These are phyloP conservation scores for Vitis cinerea DNA, from an alignment of 164 flowering plant genomes.

Conservation along the genomic window DNA sequence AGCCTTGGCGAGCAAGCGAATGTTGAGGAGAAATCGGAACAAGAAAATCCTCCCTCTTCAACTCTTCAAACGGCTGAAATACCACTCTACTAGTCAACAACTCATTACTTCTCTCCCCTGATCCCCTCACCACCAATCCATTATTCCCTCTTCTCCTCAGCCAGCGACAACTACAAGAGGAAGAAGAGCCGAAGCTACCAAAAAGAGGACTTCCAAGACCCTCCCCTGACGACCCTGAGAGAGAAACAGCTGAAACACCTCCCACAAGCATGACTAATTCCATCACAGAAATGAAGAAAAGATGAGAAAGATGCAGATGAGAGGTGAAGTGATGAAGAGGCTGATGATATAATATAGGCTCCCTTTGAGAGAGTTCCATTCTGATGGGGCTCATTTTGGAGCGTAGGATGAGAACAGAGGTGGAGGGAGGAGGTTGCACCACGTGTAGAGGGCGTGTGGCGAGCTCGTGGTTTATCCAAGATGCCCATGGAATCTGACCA, in stretches of 20 bases:
- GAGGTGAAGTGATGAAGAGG: neutral
- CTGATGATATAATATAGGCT: neutral
- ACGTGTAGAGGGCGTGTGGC: constrained; percentile 29
- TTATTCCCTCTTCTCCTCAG: neutral
- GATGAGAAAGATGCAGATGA: neutral
- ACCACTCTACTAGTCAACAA: constrained; percentile 18
- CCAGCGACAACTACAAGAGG: neutral
- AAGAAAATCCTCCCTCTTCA: constrained; percentile 22
- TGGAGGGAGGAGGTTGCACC: constrained; percentile 10
- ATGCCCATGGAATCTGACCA: constrained; percentile 3
- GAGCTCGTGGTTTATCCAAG: constrained; percentile 21
- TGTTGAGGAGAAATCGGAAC: constrained; percentile 21
- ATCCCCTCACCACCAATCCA: constrained; percentile 7
- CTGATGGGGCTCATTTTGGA: neutral
- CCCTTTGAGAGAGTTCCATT: neutral
- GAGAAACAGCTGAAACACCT: constrained; percentile 14
- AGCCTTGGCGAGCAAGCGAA: constrained; percentile 37
- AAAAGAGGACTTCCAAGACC: neutral
- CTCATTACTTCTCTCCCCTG: neutral
- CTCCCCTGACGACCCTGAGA: neutral
- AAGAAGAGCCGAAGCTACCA: neutral
- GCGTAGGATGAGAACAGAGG: constrained; percentile 16
- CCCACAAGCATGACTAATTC: constrained; percentile 19
- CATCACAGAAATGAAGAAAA: neutral
- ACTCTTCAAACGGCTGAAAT: constrained; percentile 38